A percentile compares a stretch with the other conserved stretches of the same genome.
phyloP scores from a whole-genome alignment of 495 filamentous ascomycete genomes.

The Usnea hakonensis region DNA sequence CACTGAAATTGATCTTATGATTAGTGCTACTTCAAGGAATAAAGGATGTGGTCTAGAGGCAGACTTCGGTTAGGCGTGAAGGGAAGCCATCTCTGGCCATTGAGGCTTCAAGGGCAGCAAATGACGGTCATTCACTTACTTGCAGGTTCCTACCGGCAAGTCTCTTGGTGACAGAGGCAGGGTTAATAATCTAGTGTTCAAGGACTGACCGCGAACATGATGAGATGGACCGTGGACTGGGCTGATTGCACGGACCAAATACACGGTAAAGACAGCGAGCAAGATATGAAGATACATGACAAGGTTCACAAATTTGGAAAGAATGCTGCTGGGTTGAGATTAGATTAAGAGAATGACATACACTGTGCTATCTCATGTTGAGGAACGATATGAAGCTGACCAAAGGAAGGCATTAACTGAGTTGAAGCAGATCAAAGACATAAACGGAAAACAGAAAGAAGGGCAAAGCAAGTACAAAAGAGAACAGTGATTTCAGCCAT shows the following conservation, averaged over 20 bases:
- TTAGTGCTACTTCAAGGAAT: conserved; percentile 8
- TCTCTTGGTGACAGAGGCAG: conserved; percentile 11
- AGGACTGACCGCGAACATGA: conserved; percentile 5
- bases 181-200: conserved; percentile 2
- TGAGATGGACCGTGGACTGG: conserved; percentile 4
- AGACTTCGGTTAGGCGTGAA: conserved; percentile 1
- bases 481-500: neutral
- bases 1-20: conserved; percentile 15
- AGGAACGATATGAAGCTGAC: conserved; percentile 9
- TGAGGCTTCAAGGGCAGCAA: conserved; percentile 2
- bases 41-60: conserved; percentile 5
- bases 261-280: conserved; percentile 2
- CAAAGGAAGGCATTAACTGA: conserved; percentile 6
- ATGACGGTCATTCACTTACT: conserved; percentile 7
- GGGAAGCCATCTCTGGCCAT: conserved; percentile 1
- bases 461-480: conserved; percentile 3
- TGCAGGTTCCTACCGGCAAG: conserved; percentile 12
- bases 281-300: conserved; percentile 10
- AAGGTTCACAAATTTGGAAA: conserved; percentile 7
- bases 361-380: conserved; percentile 8
- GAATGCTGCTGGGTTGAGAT: neutral
- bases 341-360: conserved; percentile 8
- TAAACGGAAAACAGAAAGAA: neutral
- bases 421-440: conserved; percentile 8
- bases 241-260: conserved; percentile 9